These are phyloP conservation scores for Dryas drummondii DNA, from an alignment of 306 rosid species.

Conservation along the genomic window DNA sequence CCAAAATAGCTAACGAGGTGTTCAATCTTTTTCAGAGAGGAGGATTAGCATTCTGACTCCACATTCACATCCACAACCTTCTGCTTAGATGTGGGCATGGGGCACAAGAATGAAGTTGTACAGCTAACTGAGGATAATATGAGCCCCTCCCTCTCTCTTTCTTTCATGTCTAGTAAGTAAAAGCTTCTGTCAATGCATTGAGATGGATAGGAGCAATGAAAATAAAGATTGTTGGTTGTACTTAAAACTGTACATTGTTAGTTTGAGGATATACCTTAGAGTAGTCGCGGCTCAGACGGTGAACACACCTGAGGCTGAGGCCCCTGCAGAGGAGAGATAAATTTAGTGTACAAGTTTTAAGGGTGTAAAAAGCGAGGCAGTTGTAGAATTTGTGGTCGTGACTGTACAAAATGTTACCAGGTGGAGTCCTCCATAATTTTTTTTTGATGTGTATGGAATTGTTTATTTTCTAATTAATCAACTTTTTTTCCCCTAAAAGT, in stretches of 20 bases:
- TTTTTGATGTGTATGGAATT: conserved; percentile 13
- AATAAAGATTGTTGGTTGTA: conserved; percentile 52
- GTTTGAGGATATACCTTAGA: conserved; percentile 50
- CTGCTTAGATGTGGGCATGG: conserved; percentile 30
- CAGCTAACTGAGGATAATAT: conserved; percentile 56
- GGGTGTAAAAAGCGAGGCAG: conserved; percentile 49
- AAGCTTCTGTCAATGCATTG: conserved; percentile 38
- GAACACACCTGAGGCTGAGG: conserved; percentile 30
- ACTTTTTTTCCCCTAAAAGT: neutral
- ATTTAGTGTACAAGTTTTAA: conserved; percentile 44
- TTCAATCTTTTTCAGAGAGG: conserved; percentile 44
- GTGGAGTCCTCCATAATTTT: conserved; percentile 28
- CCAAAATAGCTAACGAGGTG: conserved; percentile 21
- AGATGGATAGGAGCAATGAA: conserved; percentile 39
- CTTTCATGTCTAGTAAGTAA: conserved; percentile 26
- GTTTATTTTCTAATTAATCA: conserved; percentile 20
- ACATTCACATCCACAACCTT: conserved; percentile 15
- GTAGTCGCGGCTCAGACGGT: conserved; percentile 44
- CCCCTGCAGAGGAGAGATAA: conserved; percentile 44
- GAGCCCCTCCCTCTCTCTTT: conserved; percentile 39
- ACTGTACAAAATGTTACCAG: conserved; percentile 45
- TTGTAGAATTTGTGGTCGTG: conserved; percentile 41
- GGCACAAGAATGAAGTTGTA: conserved; percentile 33
- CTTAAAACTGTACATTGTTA: conserved; percentile 56
- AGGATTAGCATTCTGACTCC: conserved; percentile 60